These are phyloP conservation scores for Paramicrosporidium saccamoebae DNA, from an alignment of 371 early-diverging fungal species.

Conservation along the genomic window DNA sequence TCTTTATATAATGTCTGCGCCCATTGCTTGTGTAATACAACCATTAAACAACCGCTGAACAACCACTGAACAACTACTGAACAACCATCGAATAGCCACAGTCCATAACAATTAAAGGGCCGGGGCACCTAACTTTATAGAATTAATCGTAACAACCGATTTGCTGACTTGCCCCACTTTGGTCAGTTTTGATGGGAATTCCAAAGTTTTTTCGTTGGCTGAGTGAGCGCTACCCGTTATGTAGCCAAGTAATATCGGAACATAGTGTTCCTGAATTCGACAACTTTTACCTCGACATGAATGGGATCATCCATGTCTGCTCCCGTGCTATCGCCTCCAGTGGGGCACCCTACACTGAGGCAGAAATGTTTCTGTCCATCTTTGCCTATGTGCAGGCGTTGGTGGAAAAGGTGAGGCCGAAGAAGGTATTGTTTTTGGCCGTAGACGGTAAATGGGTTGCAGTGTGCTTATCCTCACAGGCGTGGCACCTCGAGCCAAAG, in stretches of 20 bases:
- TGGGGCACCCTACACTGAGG: conserved; percentile 54
- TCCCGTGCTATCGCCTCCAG: too few relatives aligned
- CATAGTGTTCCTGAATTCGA: conserved; percentile 78
- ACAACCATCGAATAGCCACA: too few relatives aligned
- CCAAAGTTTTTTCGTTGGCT: conserved; percentile 79
- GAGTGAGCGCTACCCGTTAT: conserved; percentile 79
- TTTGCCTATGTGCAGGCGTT: conserved; percentile 82
- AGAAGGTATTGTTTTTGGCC: conserved; percentile 82
- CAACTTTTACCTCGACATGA: conserved; percentile 95
- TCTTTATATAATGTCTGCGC: too few relatives aligned
- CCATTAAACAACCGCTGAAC: too few relatives aligned
- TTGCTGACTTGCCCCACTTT: too few relatives aligned
- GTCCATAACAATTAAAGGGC: too few relatives aligned
- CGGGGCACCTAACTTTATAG: too few relatives aligned
- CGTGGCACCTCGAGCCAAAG: conserved; percentile 97
- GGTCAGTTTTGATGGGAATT: too few relatives aligned
- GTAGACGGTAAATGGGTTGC: conserved; percentile 27
- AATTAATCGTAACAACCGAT: too few relatives aligned
- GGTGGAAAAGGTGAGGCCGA: conserved; percentile 60
- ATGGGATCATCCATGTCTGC: conserved; percentile 97
- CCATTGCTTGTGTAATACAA: too few relatives aligned
- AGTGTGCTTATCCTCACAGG: conserved; percentile 9
- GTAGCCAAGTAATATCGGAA: conserved; percentile 47
- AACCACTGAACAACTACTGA: too few relatives aligned
- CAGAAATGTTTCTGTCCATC: conserved; percentile 73